Evolutionary conservation across 495 filamentous ascomycete species (phyloP), one percentile per base, ranked within the genome.

Genomic region (Chlorociboria aeruginascens): DNA sequence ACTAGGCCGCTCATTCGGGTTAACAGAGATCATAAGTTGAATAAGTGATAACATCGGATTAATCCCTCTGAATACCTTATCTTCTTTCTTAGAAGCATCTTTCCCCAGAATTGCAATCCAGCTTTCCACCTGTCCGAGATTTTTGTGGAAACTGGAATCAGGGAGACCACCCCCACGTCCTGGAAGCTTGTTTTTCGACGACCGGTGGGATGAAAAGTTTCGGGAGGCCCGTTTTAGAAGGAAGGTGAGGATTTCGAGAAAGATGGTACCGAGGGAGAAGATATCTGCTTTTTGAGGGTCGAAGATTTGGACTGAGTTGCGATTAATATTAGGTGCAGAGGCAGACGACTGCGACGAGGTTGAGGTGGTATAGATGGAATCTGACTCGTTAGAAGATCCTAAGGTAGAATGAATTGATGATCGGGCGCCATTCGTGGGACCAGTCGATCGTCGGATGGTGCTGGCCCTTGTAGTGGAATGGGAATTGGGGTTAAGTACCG

Each of bases 121-220:
- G 12, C 70, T 76, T 39, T 81, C 77, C 1, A 94, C 76, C 58
- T 89, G 85, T 11, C 72, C 74, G 0, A 83, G 66, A 55, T 94
- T 92, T 25, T 78, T 78, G 60, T 95, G 89, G 64, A 89, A 97
- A 0, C 82, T 87, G 1, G 82, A 76, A 56, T 95, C 85, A 8
- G 82, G 69, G 28, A 82, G 76, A 2, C 81, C 81, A 48, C 82
- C 82, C 16, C 75, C 75, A 11, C 83, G 72, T 10, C 83, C 82
- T 7, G 76, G 73, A 29, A 74, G 73, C 59, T 71, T 65, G 61
- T 89, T 85, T 45, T 85, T 81, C 0, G 77, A 72, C 3, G 76
- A 69, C 7, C 89, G 86, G 58, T 90, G 83, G 10, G 79, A 73
- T 6, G 76, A 64, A 57, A 95, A 95, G 16, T 81, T 72, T 14